phyloP scores from a whole-genome alignment of 768 basidiomycete genomes.

The Rhizopogon vesiculosus region DNA sequence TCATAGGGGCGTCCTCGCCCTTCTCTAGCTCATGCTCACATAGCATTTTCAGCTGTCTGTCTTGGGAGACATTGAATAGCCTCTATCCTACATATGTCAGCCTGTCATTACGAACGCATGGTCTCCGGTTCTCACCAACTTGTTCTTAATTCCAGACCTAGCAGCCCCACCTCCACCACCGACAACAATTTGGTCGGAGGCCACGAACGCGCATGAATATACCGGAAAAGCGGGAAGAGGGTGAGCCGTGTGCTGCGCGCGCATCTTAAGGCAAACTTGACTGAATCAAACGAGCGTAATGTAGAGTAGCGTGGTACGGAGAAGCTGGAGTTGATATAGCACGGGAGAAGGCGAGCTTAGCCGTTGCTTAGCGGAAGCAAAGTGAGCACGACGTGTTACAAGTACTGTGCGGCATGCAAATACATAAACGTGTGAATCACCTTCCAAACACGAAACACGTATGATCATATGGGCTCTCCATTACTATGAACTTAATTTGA shows the following conservation, averaged over 20 bases:
- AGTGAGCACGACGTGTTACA: not conserved
- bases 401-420: not conserved
- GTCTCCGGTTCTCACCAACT: constrained; percentile 53
- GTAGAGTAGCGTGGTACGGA: not conserved
- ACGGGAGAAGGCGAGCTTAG: not conserved
- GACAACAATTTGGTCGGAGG: constrained; percentile 66
- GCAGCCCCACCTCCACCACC: constrained; percentile 91
- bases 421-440: constrained; percentile 14
- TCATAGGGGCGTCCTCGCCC: constrained; percentile 96
- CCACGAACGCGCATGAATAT: constrained; percentile 79
- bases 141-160: constrained; percentile 90
- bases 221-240: constrained; percentile 82
- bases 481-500: not conserved
- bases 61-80: constrained; percentile 56
- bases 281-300: not conserved
- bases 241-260: constrained; percentile 75
- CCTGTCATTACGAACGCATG: not conserved
- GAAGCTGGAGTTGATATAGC: constrained; percentile 3
- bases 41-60: constrained; percentile 49
- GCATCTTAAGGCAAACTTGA: constrained; percentile 44
- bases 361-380: not conserved
- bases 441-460: constrained; percentile 9
- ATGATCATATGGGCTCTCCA: not conserved
- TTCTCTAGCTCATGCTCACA: constrained; percentile 71
- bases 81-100: constrained; percentile 37